A percentile compares a stretch with the other conserved stretches of the same genome.
phyloP scores from a whole-genome alignment of 352 stramenopile genomes.

The Globisporangium spinosum region DNA sequence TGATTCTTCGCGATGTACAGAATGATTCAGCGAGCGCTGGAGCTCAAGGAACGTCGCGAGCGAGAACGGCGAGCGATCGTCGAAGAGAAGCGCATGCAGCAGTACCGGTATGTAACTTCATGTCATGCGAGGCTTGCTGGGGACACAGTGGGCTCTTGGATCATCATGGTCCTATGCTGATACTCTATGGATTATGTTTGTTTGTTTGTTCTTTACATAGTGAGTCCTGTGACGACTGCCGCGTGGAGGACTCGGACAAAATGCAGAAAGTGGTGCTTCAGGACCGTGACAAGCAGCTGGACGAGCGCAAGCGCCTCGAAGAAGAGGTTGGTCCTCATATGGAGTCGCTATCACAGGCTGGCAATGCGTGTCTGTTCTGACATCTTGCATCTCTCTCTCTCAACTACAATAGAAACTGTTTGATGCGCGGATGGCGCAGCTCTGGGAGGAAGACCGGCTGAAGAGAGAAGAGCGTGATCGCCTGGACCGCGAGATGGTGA shows the following conservation, averaged over 20 bases:
- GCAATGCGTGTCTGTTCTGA: neutral
- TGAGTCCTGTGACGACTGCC: conserved; percentile 63
- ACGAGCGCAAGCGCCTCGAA: conserved; percentile 37
- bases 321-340: conserved; percentile 34
- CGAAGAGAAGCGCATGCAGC: conserved; percentile 71
- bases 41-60: conserved; percentile 67
- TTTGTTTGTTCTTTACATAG: conserved; percentile 23
- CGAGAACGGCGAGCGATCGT: conserved; percentile 53
- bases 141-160: neutral
- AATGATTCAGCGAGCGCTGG: conserved; percentile 73
- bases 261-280: conserved; percentile 51
- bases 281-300: conserved; percentile 58
- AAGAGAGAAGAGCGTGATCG: conserved; percentile 76
- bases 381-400: neutral
- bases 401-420: conserved; percentile 20
- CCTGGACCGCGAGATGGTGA: conserved; percentile 38
- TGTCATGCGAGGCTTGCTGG: neutral
- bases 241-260: conserved; percentile 63
- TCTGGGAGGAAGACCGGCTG: conserved; percentile 68
- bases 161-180: neutral
- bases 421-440: conserved; percentile 57
- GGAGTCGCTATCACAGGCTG: neutral
- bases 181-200: too few relatives aligned
- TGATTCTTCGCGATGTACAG: conserved; percentile 15
- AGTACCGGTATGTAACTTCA: conserved; percentile 48